Evolutionary conservation across 1,139 yeast genomes (phyloP), one percentile per base, ranked within the genome.

Genomic region (Lodderomyces metapsilosis): DNA sequence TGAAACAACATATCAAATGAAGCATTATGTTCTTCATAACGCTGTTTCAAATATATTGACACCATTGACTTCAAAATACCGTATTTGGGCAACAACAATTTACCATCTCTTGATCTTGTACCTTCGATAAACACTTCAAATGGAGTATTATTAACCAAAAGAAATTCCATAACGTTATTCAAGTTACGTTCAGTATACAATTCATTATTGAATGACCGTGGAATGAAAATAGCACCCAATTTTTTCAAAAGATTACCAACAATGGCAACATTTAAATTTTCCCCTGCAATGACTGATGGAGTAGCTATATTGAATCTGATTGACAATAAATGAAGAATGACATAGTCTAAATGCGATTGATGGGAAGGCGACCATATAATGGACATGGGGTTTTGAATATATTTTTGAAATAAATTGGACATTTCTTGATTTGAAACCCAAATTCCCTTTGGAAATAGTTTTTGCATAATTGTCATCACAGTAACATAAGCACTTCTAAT

Each of bases 51-150:
- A 45, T 75, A 82, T 30, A 71, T 63, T 37, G 73, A 62, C 34
- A 75, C 64, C 43, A 74, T 57, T 12, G 69, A 72, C 58, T 80
- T 81, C 50, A 81, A 67, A 44, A 81, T 76, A 12, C 87, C 87
- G 52, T 78, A 80, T 53, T 81, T 82, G 8, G 87, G 87, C 21
- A 82, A 69, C 31, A 82, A 65, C 39, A 80, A 62, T 53, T 81
- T 81, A 12, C 87, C 87, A 43, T 81, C 82, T 49, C 87, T 70
- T 2, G 86, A 80, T 43, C 87, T 70, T 1, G 84, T 79, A 15
- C 87, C 87, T 55, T 81, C 87, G 43, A 81, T 77, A 50, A 82
- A 81, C 42, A 83, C 82, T 55, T 82, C 86, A 48, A 81, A 66
- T 46, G 75, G 76, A 47, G 73, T 64, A 39, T 82, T 81, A 47